Percentiles rank a stretch among this genome's conserved stretches.
phyloP scores from a whole-genome alignment of 2,329 filamentous ascomycete genomes.

The Phialophora expanda region DNA sequence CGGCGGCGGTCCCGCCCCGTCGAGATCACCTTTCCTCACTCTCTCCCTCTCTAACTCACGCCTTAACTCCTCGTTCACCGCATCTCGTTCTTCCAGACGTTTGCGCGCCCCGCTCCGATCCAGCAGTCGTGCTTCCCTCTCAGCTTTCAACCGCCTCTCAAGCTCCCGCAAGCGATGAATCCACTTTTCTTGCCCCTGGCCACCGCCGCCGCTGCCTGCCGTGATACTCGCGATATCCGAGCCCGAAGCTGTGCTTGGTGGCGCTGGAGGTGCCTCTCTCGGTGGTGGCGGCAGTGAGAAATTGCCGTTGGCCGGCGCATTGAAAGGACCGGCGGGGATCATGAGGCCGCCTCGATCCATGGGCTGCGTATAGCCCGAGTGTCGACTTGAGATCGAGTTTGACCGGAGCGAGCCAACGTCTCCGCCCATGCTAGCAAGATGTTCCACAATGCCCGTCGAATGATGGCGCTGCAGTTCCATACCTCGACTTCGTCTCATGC shows the following conservation, averaged over 20 bases:
- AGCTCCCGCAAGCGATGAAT: conserved; percentile 83
- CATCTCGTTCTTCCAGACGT: conserved; percentile 75
- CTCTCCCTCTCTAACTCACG: conserved; percentile 67
- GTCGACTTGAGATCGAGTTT: conserved; percentile 36
- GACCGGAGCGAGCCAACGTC: conserved; percentile 39
- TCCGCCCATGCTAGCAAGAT: conserved; percentile 37
- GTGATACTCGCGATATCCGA: conserved; percentile 35
- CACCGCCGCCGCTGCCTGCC: conserved; percentile 21
- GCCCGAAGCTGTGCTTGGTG: conserved; percentile 33
- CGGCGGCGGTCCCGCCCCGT: conserved; percentile 12
- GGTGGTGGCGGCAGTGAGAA: conserved; percentile 36
- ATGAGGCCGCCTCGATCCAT: conserved; percentile 33
- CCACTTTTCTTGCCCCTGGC: conserved; percentile 74
- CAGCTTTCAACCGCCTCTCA: conserved; percentile 85
- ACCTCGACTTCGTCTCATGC: conserved; percentile 42
- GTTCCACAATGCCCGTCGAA: conserved; percentile 58
- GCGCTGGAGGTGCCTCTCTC: conserved; percentile 34
- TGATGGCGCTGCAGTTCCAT: conserved; percentile 53
- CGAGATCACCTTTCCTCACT: conserved; percentile 42
- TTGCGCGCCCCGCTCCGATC: conserved; percentile 84
- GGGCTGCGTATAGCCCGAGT: conserved; percentile 26
- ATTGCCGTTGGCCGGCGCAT: conserved; percentile 37
- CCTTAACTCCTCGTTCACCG: conserved; percentile 73
- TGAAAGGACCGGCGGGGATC: conserved; percentile 35
- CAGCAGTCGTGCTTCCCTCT: conserved; percentile 81